phyloP scores from a whole-genome alignment of 306 rosid species.

The barrel medic (Medicago truncatula) region DNA sequence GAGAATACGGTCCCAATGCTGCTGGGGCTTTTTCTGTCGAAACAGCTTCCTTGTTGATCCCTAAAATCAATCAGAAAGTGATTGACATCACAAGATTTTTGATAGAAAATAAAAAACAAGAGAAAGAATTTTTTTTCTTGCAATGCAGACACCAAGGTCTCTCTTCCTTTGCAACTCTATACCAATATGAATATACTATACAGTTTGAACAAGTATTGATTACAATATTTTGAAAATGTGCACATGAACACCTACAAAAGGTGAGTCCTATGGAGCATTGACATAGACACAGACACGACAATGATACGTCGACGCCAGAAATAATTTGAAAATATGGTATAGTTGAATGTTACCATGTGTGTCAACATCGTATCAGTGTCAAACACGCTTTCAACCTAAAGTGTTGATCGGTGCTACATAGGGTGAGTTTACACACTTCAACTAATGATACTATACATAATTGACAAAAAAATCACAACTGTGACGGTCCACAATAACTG shows the following conservation, averaged over 20 bases:
- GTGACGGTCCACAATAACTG: no score
- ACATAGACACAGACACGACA: no score
- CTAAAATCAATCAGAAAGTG: slow-evolving; percentile 45
- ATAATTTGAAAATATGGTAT: no score
- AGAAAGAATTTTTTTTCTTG: slow-evolving; percentile 19
- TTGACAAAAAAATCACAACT: background rate
- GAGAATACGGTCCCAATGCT: slow-evolving; percentile 95
- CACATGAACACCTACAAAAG: slow-evolving; percentile 10
- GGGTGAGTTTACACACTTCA: background rate
- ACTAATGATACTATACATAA: background rate
- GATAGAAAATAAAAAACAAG: slow-evolving; percentile 5
- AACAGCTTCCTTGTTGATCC: slow-evolving; percentile 79
- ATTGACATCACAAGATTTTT: slow-evolving; percentile 12
- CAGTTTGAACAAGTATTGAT: background rate
- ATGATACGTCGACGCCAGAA: no score
- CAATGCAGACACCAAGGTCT: background rate
- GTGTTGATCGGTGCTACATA: no score
- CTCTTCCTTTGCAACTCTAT: background rate
- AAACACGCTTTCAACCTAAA: no score
- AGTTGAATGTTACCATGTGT: no score
- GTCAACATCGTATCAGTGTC: no score
- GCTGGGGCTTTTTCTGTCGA: slow-evolving; percentile 92
- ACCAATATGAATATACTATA: background rate
- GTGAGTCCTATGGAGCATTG: background rate
- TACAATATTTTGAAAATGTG: background rate